Evolutionary conservation across 352 stramenopile genomes (phyloP), one percentile per base, ranked within the genome.

Genomic region (Globisporangium iwayamae): DNA sequence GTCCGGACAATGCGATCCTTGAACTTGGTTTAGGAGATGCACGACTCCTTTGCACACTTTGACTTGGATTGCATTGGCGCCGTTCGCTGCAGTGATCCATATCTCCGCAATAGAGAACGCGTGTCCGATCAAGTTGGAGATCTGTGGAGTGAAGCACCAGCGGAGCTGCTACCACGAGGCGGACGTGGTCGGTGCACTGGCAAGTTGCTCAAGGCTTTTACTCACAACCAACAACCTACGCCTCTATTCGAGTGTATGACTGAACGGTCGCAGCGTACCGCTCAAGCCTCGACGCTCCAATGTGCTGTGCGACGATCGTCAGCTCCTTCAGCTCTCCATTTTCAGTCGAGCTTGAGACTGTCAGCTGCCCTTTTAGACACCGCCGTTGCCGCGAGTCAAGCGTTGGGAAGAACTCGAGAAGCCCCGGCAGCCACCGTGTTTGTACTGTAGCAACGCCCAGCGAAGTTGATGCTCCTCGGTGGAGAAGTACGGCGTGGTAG

Each of bases 181-280:
- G 25, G 25, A 28, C 1, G 25, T 28, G 25, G 25, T 28, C 25
- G 25, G 1, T 28, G 25, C 25, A 28, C 25, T 28, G 25, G 25
- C 25, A 28, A 28, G 25, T 28, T 28, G 25, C 25, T 28, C 25
- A 28, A 28, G 25, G 25, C 25, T 28, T 28, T 28, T 28, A 28
- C 25, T 28, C 25, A 28, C 1, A 28, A 28, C 25, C 25, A 28
- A 41, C 0, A 20, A 14, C 10, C 28, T 34, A 53, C 38, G 22
- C 30, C 39, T 61, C 61, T 2, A 62, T 67, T 34, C 75, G 65
- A 1, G 76, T 69, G 67, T 84, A 81, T 13, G 81, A 87, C 32
- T 78, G 50, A 38, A 90, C 72, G 14, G 62, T 50, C 9, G 81
- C 81, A 30, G 76, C 81, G 32, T 90, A 88, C 43, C 67, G 73